Conservation (phyloP, 1,284 basidiomycete genomes). For the Termitomyces sp. region DNA sequence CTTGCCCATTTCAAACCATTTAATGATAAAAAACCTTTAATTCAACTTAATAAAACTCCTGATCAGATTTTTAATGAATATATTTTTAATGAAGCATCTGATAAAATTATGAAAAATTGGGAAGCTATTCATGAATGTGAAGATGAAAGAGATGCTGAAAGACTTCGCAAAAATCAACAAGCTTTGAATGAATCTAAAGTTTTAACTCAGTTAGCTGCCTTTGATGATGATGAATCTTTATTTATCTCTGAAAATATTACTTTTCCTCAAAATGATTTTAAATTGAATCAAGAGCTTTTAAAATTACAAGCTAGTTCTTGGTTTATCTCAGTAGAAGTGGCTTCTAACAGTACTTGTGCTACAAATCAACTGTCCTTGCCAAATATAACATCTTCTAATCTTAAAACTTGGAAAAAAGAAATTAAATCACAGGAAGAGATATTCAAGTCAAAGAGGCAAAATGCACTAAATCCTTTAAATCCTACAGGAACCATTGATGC, state of each 20-base stretch:
- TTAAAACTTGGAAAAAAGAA: not conserved
- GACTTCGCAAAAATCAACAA: slow-evolving; percentile 11
- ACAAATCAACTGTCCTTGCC: not conserved
- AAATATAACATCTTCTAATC: not conserved
- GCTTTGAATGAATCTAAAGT: not conserved
- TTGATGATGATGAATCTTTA: too few relatives aligned
- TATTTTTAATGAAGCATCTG: slow-evolving; percentile 11
- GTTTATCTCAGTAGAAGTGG: not conserved
- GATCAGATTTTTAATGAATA: not conserved
- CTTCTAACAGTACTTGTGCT: not conserved
- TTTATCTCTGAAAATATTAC: too few relatives aligned
- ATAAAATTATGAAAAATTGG: slow-evolving; percentile 25
- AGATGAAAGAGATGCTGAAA: not conserved
- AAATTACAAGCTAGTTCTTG: not conserved
- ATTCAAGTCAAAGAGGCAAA: too few relatives aligned
- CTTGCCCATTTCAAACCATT: slow-evolving; percentile 1
- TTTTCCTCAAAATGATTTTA: not conserved
- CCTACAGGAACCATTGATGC: too few relatives aligned
- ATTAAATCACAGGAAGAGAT: not conserved
- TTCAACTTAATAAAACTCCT: not conserved
- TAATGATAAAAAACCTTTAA: not conserved
- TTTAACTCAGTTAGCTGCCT: too few relatives aligned
- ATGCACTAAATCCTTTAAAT: not conserved
- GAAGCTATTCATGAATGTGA: slow-evolving; percentile 12
- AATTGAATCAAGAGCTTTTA: not conserved